phyloP scores from a whole-genome alignment of 1,139 yeast genomes.

The Eremothecium coryli region DNA sequence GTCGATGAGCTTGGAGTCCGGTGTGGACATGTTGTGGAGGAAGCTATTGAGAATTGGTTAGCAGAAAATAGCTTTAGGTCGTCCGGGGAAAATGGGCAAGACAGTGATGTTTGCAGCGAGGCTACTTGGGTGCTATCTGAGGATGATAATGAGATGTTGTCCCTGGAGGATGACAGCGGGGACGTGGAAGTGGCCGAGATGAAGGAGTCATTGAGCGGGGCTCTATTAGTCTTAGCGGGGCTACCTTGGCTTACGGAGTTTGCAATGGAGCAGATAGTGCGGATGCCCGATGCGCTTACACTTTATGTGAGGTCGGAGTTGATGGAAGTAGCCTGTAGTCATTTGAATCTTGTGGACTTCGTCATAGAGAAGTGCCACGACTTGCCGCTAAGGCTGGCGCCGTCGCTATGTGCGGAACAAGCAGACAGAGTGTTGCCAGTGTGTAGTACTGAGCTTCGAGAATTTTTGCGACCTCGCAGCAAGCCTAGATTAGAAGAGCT shows the following conservation, averaged over 20 bases:
- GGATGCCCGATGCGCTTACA: neutral
- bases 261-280: neutral
- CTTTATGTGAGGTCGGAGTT: neutral
- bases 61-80: too few species aligned
- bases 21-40: constrained; percentile 1
- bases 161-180: too few species aligned
- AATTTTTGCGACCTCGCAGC: too few species aligned
- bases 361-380: neutral
- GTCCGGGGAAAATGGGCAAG: too few species aligned
- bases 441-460: too few species aligned
- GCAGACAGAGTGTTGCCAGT: too few species aligned
- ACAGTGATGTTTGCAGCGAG: neutral
- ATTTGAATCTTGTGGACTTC: neutral
- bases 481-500: too few species aligned
- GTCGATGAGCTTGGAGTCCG: too few species aligned
- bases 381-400: neutral
- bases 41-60: too few species aligned
- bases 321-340: neutral
- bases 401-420: neutral
- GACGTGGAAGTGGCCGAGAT: too few species aligned
- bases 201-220: too few species aligned
- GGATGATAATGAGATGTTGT: neutral
- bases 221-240: neutral
- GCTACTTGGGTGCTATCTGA: neutral
- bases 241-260: neutral